phyloP scores from a whole-genome alignment of 2,329 filamentous ascomycete genomes.

The Setomelanomma holmii region DNA sequence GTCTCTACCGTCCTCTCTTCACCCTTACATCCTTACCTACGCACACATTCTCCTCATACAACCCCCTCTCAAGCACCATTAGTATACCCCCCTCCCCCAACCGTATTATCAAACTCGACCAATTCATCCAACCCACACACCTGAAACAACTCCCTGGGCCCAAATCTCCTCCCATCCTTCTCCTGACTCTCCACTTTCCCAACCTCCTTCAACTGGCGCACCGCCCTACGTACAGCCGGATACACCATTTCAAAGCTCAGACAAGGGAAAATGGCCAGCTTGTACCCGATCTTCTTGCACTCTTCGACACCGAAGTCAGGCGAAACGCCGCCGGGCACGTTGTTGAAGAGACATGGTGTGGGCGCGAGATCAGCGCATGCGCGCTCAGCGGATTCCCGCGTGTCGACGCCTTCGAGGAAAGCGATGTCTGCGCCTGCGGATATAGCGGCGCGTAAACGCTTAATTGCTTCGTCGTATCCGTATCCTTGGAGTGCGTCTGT shows the following conservation, averaged over 20 bases:
- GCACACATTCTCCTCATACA: no score
- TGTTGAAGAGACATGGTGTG: conserved; percentile 63
- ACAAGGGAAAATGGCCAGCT: conserved; percentile 64
- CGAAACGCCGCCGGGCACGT: conserved; percentile 63
- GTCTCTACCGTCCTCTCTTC: not conserved
- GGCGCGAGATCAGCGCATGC: conserved; percentile 58
- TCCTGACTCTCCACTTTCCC: conserved; percentile 44
- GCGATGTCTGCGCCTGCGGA: conserved; percentile 65
- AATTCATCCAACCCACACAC: conserved; percentile 61
- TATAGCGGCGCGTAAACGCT: conserved; percentile 58
- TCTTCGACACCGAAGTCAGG: conserved; percentile 62
- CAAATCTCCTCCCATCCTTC: conserved; percentile 53
- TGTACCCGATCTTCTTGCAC: conserved; percentile 64
- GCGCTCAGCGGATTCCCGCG: conserved; percentile 57
- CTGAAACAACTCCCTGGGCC: conserved; percentile 59
- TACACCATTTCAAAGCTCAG: conserved; percentile 42
- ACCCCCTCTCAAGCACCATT: conserved; percentile 1
- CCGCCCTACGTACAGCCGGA: conserved; percentile 38
- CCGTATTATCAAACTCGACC: conserved; percentile 56
- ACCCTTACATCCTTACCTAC: not conserved
- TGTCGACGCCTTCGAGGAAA: conserved; percentile 66
- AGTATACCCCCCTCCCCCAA: conserved; percentile 5
- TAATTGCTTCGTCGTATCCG: conserved; percentile 65
- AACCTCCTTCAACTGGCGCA: conserved; percentile 34
- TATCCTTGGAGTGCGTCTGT: conserved; percentile 66